Conservation (phyloP, 306 rosid genomes). For the Citrullus mucosospermus region DNA sequence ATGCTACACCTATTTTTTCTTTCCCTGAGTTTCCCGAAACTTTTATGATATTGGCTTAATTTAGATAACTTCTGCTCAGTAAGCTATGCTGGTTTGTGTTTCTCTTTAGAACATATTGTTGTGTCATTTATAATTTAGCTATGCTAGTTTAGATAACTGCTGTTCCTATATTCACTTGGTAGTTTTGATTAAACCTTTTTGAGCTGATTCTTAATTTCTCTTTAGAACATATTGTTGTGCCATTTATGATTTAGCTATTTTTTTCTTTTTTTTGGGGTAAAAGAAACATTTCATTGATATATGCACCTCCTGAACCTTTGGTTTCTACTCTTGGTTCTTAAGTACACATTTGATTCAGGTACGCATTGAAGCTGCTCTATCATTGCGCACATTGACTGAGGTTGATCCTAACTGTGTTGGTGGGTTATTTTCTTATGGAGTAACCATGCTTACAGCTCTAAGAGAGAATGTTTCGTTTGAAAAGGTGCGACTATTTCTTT, state of each 20-base stretch:
- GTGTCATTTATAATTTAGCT: too few relatives aligned
- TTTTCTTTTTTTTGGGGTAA: too few relatives aligned
- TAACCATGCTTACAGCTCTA: constrained; percentile 74
- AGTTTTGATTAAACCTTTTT: not conserved
- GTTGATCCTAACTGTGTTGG: constrained; percentile 98
- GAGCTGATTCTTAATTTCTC: not conserved
- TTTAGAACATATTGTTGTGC: not conserved
- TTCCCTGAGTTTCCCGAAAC: not conserved
- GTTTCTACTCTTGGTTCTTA: not conserved
- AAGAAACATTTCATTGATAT: too few relatives aligned
- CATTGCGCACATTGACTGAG: constrained; percentile 79
- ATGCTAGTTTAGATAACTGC: too few relatives aligned
- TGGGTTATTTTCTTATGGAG: constrained; percentile 85
- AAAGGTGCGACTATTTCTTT: constrained; percentile 41
- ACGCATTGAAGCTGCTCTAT: constrained; percentile 86
- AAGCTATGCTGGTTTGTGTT: not conserved
- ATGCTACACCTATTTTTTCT: not conserved
- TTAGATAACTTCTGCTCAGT: not conserved
- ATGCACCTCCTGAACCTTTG: too few relatives aligned
- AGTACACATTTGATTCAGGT: constrained; percentile 34
- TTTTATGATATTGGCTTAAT: not conserved
- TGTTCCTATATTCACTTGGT: too few relatives aligned
- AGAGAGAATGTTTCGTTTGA: constrained; percentile 85
- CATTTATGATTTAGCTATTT: too few relatives aligned
- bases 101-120: not conserved